A percentile compares a stretch with the other conserved stretches of the same genome.
phyloP scores from a whole-genome alignment of 2,329 filamentous ascomycete genomes.

The Epichloe brachyelytri region DNA sequence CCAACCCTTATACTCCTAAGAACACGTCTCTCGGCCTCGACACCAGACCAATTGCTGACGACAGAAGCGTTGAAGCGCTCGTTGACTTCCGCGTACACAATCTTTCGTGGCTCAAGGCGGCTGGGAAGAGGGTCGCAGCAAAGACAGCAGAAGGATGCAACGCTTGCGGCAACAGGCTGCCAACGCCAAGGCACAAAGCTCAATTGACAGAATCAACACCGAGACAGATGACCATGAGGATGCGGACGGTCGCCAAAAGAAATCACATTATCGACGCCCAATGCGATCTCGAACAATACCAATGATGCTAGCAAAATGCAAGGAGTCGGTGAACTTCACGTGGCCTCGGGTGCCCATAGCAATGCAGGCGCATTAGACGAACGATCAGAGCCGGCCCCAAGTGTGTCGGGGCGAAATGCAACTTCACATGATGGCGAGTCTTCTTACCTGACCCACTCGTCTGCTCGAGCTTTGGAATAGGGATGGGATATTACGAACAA shows the following conservation, averaged over 20 bases:
- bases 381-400: not conserved
- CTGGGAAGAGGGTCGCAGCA: constrained; percentile 45
- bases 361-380: not conserved
- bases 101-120: constrained; percentile 60
- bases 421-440: constrained; percentile 14
- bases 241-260: constrained; percentile 2
- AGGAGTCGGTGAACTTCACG: not conserved
- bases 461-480: constrained; percentile 36
- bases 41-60: constrained; percentile 79
- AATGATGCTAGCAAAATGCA: not conserved
- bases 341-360: not conserved
- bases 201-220: constrained; percentile 15
- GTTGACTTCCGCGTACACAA: constrained; percentile 90
- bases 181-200: constrained; percentile 40
- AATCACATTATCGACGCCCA: not conserved
- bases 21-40: constrained; percentile 83
- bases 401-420: not conserved
- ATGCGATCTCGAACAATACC: not conserved
- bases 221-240: constrained; percentile 12
- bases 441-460: constrained; percentile 36
- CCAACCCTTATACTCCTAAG: constrained; percentile 71
- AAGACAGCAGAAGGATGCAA: constrained; percentile 45
- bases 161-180: constrained; percentile 42
- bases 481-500: constrained; percentile 49
- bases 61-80: constrained; percentile 76